A percentile compares a stretch with the other conserved stretches of the same genome.
Evolutionary conservation across 768 basidiomycete species (phyloP).

Genomic region (Xerocomellus dryophilus): DNA sequence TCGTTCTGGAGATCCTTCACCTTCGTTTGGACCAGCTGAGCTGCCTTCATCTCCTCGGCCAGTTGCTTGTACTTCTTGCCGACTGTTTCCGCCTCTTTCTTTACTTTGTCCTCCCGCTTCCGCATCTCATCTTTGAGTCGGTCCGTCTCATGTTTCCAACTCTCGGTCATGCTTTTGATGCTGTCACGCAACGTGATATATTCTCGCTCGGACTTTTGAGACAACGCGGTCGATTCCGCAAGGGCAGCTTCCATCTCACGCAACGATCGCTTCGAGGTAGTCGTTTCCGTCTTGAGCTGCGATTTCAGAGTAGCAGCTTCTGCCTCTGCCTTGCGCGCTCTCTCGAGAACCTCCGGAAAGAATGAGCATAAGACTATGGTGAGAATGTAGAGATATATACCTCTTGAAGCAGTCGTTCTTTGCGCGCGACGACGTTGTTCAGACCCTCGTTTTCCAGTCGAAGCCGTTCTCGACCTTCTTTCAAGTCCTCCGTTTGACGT

Average conservation of each 20-base stretch:
- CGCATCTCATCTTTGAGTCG: conserved; percentile 70
- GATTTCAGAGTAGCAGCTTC: conserved; percentile 65
- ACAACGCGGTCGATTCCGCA: conserved; percentile 69
- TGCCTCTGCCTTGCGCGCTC: conserved; percentile 82
- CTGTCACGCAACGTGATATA: conserved; percentile 77
- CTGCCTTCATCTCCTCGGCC: conserved; percentile 57
- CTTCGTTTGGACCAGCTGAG: conserved; percentile 43
- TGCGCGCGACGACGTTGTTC: conserved; percentile 84
- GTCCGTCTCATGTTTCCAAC: conserved; percentile 73
- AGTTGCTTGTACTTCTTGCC: conserved; percentile 68
- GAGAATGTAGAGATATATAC: conserved; percentile 36
- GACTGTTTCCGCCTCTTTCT: conserved; percentile 62
- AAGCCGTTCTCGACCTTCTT: conserved; percentile 80
- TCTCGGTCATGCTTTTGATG: conserved; percentile 66
- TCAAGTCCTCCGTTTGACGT: conserved; percentile 82
- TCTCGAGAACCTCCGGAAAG: conserved; percentile 60
- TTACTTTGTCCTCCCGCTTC: conserved; percentile 67
- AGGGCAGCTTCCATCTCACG: conserved; percentile 79
- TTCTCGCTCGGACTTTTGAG: conserved; percentile 79
- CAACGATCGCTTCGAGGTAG: conserved; percentile 67
- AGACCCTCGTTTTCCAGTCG: conserved; percentile 83
- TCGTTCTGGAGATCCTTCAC: conserved; percentile 52
- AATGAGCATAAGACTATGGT: not conserved
- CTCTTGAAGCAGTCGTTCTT: conserved; percentile 85
- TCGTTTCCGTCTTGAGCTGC: conserved; percentile 71